These are phyloP conservation scores for Lophiotrema nucula DNA, from an alignment of 495 filamentous ascomycete genomes.

Conservation along the genomic window DNA sequence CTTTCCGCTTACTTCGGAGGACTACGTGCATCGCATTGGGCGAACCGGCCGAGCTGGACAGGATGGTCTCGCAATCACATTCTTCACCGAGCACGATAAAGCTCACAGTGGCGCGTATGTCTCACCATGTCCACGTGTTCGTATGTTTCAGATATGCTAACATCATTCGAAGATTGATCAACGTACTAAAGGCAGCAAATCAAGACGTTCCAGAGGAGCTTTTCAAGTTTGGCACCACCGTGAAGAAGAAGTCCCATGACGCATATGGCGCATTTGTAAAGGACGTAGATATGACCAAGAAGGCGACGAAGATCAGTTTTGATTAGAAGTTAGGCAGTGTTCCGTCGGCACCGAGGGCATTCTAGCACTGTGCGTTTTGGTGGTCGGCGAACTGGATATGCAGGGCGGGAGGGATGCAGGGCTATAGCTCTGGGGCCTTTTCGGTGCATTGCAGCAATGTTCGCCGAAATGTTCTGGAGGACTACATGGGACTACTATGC, in stretches of 20 bases:
- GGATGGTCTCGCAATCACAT: conserved; percentile 82
- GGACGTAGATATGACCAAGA: conserved; percentile 70
- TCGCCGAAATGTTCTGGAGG: no score
- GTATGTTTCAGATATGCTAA: conserved; percentile 8
- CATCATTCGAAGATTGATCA: conserved; percentile 62
- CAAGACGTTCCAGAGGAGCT: conserved; percentile 85
- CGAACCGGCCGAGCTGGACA: conserved; percentile 86
- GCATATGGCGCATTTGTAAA: conserved; percentile 92
- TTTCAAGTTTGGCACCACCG: conserved; percentile 93
- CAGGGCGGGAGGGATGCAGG: no score
- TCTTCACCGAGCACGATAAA: conserved; percentile 95
- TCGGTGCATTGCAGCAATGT: no score
- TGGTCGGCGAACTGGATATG: conserved; percentile 11
- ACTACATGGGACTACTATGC: no score
- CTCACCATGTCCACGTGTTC: not conserved
- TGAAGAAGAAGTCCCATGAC: conserved; percentile 96
- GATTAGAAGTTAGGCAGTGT: conserved; percentile 49
- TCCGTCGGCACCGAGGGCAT: no score
- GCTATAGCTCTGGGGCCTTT: no score
- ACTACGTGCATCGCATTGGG: conserved; percentile 95
- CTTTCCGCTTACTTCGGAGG: conserved; percentile 75
- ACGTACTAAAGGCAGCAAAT: conserved; percentile 84
- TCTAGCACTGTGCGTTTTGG: not conserved
- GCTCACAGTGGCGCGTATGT: conserved; percentile 78
- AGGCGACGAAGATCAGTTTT: conserved; percentile 90